Percentiles rank a stretch among this genome's conserved stretches.
These are phyloP conservation scores for Wallacemonas sp. DNA, from an alignment of 208 protist species.

Conservation along the genomic window DNA sequence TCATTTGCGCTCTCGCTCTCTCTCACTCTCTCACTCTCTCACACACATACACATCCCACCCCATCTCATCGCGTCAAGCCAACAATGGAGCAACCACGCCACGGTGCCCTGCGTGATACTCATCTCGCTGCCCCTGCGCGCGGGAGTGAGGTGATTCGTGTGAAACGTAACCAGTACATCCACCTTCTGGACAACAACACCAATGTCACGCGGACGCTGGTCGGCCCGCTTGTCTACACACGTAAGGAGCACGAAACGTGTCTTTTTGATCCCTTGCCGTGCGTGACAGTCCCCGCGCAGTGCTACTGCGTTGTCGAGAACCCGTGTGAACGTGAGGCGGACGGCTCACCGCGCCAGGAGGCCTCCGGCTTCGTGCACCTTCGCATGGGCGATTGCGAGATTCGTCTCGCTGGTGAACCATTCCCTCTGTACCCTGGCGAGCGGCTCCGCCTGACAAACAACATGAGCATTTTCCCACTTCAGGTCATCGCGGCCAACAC, in stretches of 20 bases:
- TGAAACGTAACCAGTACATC: conserved; percentile 93
- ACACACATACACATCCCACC: too few relatives aligned
- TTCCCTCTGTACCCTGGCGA: conserved; percentile 94
- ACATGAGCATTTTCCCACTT: conserved; percentile 59
- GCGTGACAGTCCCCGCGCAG: conserved; percentile 62
- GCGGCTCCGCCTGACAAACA: conserved; percentile 36
- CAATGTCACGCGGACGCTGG: conserved; percentile 74
- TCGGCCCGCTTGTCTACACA: conserved; percentile 94
- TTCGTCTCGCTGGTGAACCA: conserved; percentile 88
- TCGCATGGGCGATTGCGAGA: conserved; percentile 90
- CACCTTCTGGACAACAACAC: conserved; percentile 96
- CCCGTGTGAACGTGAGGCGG: conserved; percentile 51
- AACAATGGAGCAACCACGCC: too few relatives aligned
- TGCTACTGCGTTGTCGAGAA: conserved; percentile 79
- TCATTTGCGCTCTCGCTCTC: conserved; percentile 5
- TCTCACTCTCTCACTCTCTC: neutral
- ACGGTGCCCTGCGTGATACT: too few relatives aligned
- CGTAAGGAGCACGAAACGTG: conserved; percentile 91
- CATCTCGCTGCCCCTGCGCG: neutral
- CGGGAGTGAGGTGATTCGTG: conserved; percentile 70
- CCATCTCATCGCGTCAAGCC: neutral
- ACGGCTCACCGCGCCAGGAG: conserved; percentile 44
- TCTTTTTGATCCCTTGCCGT: conserved; percentile 83
- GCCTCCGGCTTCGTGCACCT: conserved; percentile 80
- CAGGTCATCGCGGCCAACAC: conserved; percentile 73